Evolutionary conservation across 1,284 basidiomycete genomes (phyloP).

Genomic region (Gomphus sp.): DNA sequence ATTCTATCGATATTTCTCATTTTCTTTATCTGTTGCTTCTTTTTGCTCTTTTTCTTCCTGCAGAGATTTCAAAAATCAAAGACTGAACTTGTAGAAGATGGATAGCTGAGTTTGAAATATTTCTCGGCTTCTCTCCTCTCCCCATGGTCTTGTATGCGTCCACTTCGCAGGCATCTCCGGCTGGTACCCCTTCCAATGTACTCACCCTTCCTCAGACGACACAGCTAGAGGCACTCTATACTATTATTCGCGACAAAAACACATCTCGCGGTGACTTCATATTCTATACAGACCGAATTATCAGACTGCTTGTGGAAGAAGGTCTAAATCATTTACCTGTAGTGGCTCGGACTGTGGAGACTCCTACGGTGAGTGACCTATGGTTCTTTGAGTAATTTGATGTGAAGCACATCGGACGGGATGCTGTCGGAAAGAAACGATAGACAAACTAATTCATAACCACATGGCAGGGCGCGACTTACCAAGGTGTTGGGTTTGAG

Average conservation of each 20-base stretch:
- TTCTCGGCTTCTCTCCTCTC: background rate
- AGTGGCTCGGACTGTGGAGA: slow-evolving; percentile 71
- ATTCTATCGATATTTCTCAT: too few species aligned
- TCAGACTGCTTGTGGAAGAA: slow-evolving; percentile 69
- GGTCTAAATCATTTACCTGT: slow-evolving; percentile 97
- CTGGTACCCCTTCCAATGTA: slow-evolving; percentile 63
- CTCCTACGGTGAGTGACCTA: slow-evolving; percentile 52
- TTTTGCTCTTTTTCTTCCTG: too few species aligned
- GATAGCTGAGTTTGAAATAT: too few species aligned
- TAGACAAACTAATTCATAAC: background rate
- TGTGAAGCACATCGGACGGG: background rate
- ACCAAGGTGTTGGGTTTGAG: slow-evolving; percentile 86
- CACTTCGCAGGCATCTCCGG: slow-evolving; percentile 26
- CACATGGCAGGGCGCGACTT: slow-evolving; percentile 57
- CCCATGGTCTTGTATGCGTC: slow-evolving; percentile 9
- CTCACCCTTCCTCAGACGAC: slow-evolving; percentile 80
- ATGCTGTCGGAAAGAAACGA: background rate
- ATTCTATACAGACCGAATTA: slow-evolving; percentile 86
- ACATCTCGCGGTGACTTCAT: slow-evolving; percentile 91
- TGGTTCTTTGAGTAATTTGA: too few species aligned
- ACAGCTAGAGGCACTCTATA: slow-evolving; percentile 92
- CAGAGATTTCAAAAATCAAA: too few species aligned
- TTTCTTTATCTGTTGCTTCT: too few species aligned
- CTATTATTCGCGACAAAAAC: slow-evolving; percentile 86
- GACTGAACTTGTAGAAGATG: too few species aligned